phyloP scores from a whole-genome alignment of 2,329 filamentous ascomycete genomes.

The Calonectria pseudoreteaudii region DNA sequence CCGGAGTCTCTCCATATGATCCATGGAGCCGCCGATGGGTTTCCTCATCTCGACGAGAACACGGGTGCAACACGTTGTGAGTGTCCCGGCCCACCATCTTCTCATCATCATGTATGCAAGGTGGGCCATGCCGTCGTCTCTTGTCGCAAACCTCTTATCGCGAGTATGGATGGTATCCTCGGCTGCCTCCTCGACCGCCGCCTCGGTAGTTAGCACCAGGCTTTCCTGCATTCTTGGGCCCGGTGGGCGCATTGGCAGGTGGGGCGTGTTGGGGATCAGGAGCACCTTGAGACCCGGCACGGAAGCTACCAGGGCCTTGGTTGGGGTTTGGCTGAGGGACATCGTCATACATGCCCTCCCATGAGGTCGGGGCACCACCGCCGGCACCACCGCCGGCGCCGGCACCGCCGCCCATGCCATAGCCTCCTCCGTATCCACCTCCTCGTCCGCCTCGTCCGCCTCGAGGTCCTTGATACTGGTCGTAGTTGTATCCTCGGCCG shows the following conservation, averaged over 20 bases:
- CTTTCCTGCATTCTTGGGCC: constrained; percentile 93
- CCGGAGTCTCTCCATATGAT: background rate
- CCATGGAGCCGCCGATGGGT: background rate
- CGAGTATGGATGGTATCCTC: constrained; percentile 85
- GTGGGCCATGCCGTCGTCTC: background rate
- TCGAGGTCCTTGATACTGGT: constrained; percentile 59
- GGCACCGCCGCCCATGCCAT: constrained; percentile 37
- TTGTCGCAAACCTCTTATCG: constrained; percentile 39
- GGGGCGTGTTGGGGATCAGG: constrained; percentile 59
- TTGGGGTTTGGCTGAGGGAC: constrained; percentile 83
- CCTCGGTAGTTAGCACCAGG: constrained; percentile 95
- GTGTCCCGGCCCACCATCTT: background rate
- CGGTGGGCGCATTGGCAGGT: constrained; percentile 80
- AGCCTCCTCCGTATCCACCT: constrained; percentile 39
- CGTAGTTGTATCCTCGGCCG: constrained; percentile 44
- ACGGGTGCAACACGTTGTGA: background rate
- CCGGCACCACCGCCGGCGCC: constrained; percentile 52
- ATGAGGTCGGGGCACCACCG: constrained; percentile 80
- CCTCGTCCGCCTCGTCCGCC: constrained; percentile 47
- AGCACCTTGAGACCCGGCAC: constrained; percentile 56
- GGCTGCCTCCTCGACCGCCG: constrained; percentile 79
- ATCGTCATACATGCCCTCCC: constrained; percentile 99
- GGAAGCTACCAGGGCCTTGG: constrained; percentile 53
- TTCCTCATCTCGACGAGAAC: background rate
- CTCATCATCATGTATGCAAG: background rate